phyloP scores from a whole-genome alignment of 768 basidiomycete species.

The Pulveroboletus sp. region DNA sequence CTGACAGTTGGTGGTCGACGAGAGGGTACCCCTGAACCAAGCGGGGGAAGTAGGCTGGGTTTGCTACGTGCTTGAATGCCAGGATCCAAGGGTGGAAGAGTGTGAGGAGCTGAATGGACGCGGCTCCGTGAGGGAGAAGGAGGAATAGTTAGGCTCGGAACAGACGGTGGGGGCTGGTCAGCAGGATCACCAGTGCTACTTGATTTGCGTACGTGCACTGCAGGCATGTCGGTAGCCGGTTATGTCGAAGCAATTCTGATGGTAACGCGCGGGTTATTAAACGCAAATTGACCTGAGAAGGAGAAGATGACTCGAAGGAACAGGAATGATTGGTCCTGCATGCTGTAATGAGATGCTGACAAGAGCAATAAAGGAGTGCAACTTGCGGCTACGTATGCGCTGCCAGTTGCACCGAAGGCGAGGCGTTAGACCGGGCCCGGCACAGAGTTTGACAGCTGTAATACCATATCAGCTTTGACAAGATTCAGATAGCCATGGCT shows the following conservation, averaged over 20 bases:
- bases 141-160: constrained; percentile 8
- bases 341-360: constrained; percentile 1
- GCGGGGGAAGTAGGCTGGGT: constrained; percentile 20
- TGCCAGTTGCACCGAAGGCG: background rate
- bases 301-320: too few relatives aligned
- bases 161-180: constrained; percentile 20
- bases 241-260: background rate
- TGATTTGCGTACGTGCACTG: constrained; percentile 43
- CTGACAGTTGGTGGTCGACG: constrained; percentile 23
- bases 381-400: constrained; percentile 3
- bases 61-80: constrained; percentile 22
- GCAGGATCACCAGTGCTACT: constrained; percentile 37
- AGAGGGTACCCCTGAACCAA: constrained; percentile 24
- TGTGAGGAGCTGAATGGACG: constrained; percentile 24
- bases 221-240: constrained; percentile 4
- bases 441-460: constrained; percentile 3
- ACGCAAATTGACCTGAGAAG: background rate
- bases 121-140: constrained; percentile 25
- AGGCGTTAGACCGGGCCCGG: constrained; percentile 9
- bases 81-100: constrained; percentile 16
- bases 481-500: background rate
- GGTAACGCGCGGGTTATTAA: background rate
- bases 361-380: background rate
- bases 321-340: background rate
- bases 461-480: background rate